These are phyloP conservation scores for Viridothelium virens DNA, from an alignment of 495 filamentous ascomycete species.

Conservation along the genomic window DNA sequence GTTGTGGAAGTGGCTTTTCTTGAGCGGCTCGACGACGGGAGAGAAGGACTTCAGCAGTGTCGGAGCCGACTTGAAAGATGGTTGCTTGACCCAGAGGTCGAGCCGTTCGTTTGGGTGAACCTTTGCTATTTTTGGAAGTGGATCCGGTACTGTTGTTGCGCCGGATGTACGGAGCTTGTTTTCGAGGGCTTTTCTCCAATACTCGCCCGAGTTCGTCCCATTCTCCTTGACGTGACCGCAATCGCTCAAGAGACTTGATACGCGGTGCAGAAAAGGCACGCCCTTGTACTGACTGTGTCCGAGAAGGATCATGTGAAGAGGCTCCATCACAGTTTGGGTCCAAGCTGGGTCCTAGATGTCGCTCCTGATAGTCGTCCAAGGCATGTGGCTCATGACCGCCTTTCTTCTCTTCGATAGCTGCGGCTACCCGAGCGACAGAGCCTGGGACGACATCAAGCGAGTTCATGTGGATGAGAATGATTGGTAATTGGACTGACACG, in stretches of 20 bases:
- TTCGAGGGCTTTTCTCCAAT: slow-evolving; percentile 32
- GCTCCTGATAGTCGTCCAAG: slow-evolving; percentile 5
- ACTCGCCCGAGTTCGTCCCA: slow-evolving; percentile 28
- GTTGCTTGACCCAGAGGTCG: not conserved
- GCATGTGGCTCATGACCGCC: slow-evolving; percentile 20
- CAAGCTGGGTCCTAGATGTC: slow-evolving; percentile 8
- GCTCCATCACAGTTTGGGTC: not conserved
- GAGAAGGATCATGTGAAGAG: slow-evolving; percentile 18
- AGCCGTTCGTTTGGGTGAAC: not conserved
- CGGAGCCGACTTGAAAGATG: slow-evolving; percentile 4
- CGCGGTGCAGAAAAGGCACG: slow-evolving; percentile 38
- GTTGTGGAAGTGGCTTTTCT: not conserved
- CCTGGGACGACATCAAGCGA: slow-evolving; percentile 55
- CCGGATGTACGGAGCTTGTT: slow-evolving; percentile 14
- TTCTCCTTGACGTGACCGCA: slow-evolving; percentile 29
- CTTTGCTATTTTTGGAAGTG: not conserved
- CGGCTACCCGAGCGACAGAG: slow-evolving; percentile 48
- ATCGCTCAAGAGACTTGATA: slow-evolving; percentile 34
- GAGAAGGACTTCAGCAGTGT: not conserved
- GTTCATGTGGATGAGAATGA: slow-evolving; percentile 52
- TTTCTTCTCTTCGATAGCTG: slow-evolving; percentile 47
- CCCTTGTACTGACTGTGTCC: slow-evolving; percentile 33
- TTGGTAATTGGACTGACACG: slow-evolving; percentile 46
- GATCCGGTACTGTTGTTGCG: slow-evolving; percentile 8
- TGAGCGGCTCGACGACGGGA: not conserved